phyloP scores from a whole-genome alignment of 1,284 basidiomycete genomes.

The Pseudomicrostroma phylloplanum region DNA sequence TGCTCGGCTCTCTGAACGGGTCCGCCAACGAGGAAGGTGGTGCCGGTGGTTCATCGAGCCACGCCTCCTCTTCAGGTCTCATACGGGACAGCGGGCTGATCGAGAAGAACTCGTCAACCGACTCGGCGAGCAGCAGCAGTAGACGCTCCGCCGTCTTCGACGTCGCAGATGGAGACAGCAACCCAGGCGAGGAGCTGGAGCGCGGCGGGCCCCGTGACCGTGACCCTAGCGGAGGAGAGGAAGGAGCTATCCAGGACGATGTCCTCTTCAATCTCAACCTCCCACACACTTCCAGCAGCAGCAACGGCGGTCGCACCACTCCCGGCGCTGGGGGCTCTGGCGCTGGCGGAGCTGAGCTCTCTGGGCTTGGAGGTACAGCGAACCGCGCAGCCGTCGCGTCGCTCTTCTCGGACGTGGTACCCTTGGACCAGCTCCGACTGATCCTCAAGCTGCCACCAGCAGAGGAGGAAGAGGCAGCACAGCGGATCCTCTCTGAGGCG shows the following conservation, averaged over 20 bases:
- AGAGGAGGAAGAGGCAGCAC: neutral
- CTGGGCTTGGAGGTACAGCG: neutral
- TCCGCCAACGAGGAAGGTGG: neutral
- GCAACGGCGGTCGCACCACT: neutral
- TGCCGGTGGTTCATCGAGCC: neutral
- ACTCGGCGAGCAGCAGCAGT: too few relatives aligned
- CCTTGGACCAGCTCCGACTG: neutral
- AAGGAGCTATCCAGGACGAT: slow-evolving; percentile 3
- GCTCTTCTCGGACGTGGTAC: neutral
- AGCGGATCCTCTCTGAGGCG: neutral
- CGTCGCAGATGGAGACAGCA: neutral
- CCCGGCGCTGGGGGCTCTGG: neutral
- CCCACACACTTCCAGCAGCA: neutral
- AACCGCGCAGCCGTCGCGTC: neutral
- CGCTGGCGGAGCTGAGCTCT: neutral
- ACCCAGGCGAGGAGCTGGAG: neutral
- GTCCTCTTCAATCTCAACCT: slow-evolving; percentile 7
- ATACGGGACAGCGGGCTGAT: too few relatives aligned
- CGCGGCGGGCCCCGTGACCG: neutral
- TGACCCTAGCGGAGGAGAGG: neutral
- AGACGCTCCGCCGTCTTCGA: slow-evolving; percentile 1
- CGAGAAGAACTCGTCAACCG: too few relatives aligned
- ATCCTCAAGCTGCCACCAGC: neutral
- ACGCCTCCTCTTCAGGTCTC: too few relatives aligned
- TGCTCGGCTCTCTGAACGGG: neutral